Evolutionary conservation across 495 filamentous ascomycete species (phyloP), one percentile per base, ranked within the genome.

Genomic region (Hyaloscypha hepaticicola): DNA sequence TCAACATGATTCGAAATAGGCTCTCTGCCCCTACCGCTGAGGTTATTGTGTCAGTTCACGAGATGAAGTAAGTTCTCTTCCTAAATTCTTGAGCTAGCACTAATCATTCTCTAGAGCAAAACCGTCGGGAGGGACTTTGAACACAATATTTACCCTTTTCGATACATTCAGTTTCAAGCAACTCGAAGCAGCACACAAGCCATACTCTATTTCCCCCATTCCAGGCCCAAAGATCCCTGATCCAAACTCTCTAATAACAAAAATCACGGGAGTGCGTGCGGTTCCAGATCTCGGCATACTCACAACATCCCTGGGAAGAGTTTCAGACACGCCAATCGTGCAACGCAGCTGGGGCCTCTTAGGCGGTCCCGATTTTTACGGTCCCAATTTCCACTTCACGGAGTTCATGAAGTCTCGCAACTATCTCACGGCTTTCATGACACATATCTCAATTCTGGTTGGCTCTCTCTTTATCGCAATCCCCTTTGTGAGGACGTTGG

Each of bases 321-420:
- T 78, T 4, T 82, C 86, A 0, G 90, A 97, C 66, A 75, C 81
- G 7, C 82, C 86, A 25, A 83, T 88, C 50, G 87, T 95, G 8
- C 83, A 93, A 60, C 87, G 92, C 59, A 86, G 83, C 45, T 95
- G 92, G 87, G 90, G 88, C 4, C 72, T 97, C 4, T 79, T 92
- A 61, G 80, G 85, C 14, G 78, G 81, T 5, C 76, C 77, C n/a
- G 73, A 77, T 6, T 76, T 82, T 51, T 95, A 96, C 75, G 92
- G 92, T 0, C 81, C 84, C 5, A 82, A 84, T 3, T 96, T 96
- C 74, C 78, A 81, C 31, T 92, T 89, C 73, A 79, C 77, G 31
- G 88, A 93, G 70, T 91, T 88, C 72, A 78, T 86, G 73, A 83
- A 79, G 33, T 82, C 86, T 0, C 80, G 82, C 11, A 91, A 85